phyloP scores from a whole-genome alignment of 1,284 basidiomycete species.

The Paramarasmius palmivorus region DNA sequence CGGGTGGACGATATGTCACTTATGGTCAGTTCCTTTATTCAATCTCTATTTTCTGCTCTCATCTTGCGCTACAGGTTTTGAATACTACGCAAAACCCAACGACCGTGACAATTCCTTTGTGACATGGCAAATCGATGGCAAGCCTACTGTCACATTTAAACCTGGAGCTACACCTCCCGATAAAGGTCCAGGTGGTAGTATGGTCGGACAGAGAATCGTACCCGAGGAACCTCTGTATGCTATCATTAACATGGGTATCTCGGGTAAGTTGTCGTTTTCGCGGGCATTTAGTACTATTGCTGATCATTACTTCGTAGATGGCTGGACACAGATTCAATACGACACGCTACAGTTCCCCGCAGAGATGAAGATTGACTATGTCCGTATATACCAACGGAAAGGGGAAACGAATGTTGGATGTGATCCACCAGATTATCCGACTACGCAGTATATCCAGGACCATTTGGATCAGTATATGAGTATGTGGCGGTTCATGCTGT shows the following conservation, averaged over 20 bases:
- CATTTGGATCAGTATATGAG: conserved; percentile 47
- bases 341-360: conserved; percentile 61
- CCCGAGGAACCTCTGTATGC: conserved; percentile 76
- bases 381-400: conserved; percentile 69
- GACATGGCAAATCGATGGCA: conserved; percentile 63
- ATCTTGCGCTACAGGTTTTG: conserved; percentile 48
- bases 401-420: conserved; percentile 55
- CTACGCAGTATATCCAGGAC: conserved; percentile 62
- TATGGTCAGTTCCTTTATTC: conserved; percentile 38
- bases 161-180: conserved; percentile 60
- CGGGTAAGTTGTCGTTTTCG: conserved; percentile 40
- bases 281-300: background rate
- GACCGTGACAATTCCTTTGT: conserved; percentile 60
- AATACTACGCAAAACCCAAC: conserved; percentile 63
- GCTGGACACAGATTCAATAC: conserved; percentile 48
- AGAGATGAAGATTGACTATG: conserved; percentile 68
- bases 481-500: background rate
- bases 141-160: conserved; percentile 49
- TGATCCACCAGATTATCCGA: conserved; percentile 58
- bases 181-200: conserved; percentile 36
- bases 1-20: conserved; percentile 44
- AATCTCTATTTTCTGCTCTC: conserved; percentile 10
- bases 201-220: conserved; percentile 64
- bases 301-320: conserved; percentile 33
- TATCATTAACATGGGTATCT: conserved; percentile 66